Evolutionary conservation across 2,329 filamentous ascomycete genomes (phyloP).

Genomic region (Pseudogymnoascus sp.): DNA sequence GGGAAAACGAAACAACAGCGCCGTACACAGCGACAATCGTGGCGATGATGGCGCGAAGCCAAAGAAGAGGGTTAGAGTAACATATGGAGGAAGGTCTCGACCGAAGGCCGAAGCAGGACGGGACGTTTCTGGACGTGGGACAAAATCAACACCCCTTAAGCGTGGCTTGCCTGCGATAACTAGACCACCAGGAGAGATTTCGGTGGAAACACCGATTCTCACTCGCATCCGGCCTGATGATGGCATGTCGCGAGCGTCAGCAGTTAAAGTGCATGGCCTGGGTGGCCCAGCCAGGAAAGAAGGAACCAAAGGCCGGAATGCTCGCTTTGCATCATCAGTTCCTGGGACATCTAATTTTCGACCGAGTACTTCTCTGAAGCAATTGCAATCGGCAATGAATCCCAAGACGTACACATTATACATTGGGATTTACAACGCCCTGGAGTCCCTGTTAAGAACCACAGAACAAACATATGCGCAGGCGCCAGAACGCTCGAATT

Average conservation of each 20-base stretch:
- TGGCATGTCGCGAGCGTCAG: not conserved
- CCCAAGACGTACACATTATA: slow-evolving; percentile 30
- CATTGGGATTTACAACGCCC: slow-evolving; percentile 37
- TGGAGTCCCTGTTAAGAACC: slow-evolving; percentile 38
- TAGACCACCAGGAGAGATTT: slow-evolving; percentile 24
- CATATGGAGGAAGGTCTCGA: not conserved
- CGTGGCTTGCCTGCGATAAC: not conserved
- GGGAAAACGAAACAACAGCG: not conserved
- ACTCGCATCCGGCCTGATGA: slow-evolving; percentile 16
- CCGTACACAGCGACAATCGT: not conserved
- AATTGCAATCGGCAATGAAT: not conserved
- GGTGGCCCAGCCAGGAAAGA: not conserved
- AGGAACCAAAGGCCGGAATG: not conserved
- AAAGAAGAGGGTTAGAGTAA: not conserved
- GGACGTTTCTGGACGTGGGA: not conserved
- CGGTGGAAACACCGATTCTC: slow-evolving; percentile 28
- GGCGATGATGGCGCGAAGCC: not conserved
- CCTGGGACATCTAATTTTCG: not conserved
- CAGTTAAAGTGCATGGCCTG: not conserved
- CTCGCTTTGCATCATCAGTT: not conserved
- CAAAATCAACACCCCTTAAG: not conserved
- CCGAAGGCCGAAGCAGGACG: not conserved
- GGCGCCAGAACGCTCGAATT: slow-evolving; percentile 18
- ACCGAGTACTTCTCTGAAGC: not conserved
- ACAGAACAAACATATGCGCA: not conserved